These are phyloP conservation scores for Fusarium tricinctum DNA, from an alignment of 2,329 filamentous ascomycete genomes.

Conservation along the genomic window DNA sequence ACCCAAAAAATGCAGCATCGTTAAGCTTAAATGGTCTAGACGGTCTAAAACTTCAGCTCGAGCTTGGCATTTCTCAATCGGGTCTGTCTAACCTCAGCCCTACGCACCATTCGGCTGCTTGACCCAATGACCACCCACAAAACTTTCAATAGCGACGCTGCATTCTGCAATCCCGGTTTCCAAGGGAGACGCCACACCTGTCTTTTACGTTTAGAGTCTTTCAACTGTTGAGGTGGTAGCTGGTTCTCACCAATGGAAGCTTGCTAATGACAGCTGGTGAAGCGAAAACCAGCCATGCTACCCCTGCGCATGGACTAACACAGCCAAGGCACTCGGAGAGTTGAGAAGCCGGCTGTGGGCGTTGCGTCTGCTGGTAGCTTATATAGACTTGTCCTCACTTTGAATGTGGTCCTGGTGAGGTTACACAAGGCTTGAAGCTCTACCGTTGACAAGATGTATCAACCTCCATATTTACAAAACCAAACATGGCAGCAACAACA, in stretches of 20 bases:
- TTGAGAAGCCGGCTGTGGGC: conserved; percentile 18
- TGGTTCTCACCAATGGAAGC: conserved; percentile 16
- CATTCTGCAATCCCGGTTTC: background rate
- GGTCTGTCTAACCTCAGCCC: conserved; percentile 21
- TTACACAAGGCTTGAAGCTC: background rate
- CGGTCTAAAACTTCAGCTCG: conserved; percentile 25
- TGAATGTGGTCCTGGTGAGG: background rate
- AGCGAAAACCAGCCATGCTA: background rate
- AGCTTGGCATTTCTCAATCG: conserved; percentile 26
- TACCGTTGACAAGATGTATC: conserved; percentile 16
- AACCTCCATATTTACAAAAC: conserved; percentile 25
- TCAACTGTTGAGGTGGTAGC: background rate
- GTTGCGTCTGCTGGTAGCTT: conserved; percentile 3
- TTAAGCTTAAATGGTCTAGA: conserved; percentile 39
- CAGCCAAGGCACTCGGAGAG: conserved; percentile 12
- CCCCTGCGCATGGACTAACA: background rate
- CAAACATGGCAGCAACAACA: conserved; percentile 7
- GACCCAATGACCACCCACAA: conserved; percentile 10
- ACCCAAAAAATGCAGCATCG: conserved; percentile 1
- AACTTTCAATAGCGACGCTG: conserved; percentile 16
- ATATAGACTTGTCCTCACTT: conserved; percentile 20
- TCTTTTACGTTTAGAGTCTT: conserved; percentile 6
- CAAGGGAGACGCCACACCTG: conserved; percentile 26
- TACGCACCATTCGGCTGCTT: conserved; percentile 17
- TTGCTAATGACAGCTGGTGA: conserved; percentile 3